Evolutionary conservation across 2,329 filamentous ascomycete genomes (phyloP).

Genomic region (Aspergillus neotritici): DNA sequence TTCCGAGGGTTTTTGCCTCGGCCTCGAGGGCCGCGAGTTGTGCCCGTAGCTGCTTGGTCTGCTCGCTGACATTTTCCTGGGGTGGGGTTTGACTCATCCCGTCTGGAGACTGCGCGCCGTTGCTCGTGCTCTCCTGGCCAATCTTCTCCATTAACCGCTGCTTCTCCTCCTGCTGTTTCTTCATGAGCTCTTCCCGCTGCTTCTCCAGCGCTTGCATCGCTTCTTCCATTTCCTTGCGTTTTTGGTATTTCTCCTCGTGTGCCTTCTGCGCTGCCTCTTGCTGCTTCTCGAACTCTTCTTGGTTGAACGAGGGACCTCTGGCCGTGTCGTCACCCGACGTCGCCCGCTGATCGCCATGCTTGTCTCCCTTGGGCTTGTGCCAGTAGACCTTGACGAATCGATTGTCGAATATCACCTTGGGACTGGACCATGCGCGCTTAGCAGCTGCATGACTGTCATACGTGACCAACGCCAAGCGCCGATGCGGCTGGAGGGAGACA

Average conservation of each 20-base stretch:
- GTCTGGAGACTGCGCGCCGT: conserved; percentile 21
- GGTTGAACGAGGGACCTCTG: conserved; percentile 46
- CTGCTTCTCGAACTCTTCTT: conserved; percentile 49
- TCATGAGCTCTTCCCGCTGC: conserved; percentile 46
- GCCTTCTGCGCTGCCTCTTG: conserved; percentile 54
- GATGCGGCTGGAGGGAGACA: conserved; percentile 50
- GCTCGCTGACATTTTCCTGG: conserved; percentile 38
- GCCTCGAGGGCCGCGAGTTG: conserved; percentile 52
- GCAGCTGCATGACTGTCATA: conserved; percentile 49
- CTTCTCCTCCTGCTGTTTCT: conserved; percentile 53
- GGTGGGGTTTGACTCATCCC: conserved; percentile 17
- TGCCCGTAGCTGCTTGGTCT: conserved; percentile 50
- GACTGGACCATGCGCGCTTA: conserved; percentile 52
- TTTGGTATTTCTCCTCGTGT: conserved; percentile 50
- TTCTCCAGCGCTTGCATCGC: conserved; percentile 50
- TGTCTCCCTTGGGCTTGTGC: conserved; percentile 45
- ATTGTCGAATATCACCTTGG: conserved; percentile 60
- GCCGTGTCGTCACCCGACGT: conserved; percentile 18
- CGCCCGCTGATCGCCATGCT: conserved; percentile 22
- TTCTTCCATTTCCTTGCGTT: conserved; percentile 48
- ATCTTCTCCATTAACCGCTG: conserved; percentile 46
- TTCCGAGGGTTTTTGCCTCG: conserved; percentile 50
- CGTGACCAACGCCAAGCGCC: conserved; percentile 51
- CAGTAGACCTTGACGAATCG: conserved; percentile 61
- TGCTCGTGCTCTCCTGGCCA: conserved; percentile 35